Conservation (phyloP, 495 filamentous ascomycete species). For the Tetracladium marchalianum region DNA sequence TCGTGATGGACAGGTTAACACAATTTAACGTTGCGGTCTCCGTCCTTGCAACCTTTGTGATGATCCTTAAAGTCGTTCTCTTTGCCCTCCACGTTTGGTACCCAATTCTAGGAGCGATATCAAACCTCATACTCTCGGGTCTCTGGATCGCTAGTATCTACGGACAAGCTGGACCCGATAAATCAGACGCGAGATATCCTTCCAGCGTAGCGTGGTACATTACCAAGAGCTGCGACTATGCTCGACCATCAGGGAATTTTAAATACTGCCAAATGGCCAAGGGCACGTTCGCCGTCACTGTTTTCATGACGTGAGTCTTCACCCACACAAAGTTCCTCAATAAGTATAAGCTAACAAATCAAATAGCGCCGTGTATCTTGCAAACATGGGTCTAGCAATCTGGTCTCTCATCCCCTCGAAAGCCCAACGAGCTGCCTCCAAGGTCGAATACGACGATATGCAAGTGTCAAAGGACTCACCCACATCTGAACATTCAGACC, state of each 20-base stretch:
- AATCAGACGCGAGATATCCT: slow-evolving; percentile 59
- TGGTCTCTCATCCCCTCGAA: slow-evolving; percentile 53
- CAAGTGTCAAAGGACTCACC: slow-evolving; percentile 24
- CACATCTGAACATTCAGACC: slow-evolving; percentile 16
- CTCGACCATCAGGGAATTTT: slow-evolving; percentile 39
- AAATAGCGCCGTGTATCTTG: slow-evolving; percentile 42
- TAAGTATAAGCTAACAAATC: slow-evolving; percentile 7
- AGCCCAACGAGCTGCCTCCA: slow-evolving; percentile 17
- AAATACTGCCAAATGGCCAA: slow-evolving; percentile 71
- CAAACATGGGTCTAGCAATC: slow-evolving; percentile 44
- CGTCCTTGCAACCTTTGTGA: slow-evolving; percentile 61
- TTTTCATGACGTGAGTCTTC: slow-evolving; percentile 58
- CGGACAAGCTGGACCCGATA: slow-evolving; percentile 72
- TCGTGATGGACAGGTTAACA: slow-evolving; percentile 47
- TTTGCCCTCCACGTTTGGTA: slow-evolving; percentile 64
- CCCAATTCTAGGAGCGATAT: slow-evolving; percentile 52
- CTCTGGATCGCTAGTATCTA: slow-evolving; percentile 60
- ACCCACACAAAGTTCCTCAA: not conserved
- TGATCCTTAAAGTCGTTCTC: slow-evolving; percentile 54
- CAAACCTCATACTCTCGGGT: slow-evolving; percentile 47
- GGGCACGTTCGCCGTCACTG: slow-evolving; percentile 57
- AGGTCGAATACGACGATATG: slow-evolving; percentile 26
- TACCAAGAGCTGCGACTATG: slow-evolving; percentile 62
- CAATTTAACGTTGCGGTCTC: slow-evolving; percentile 76
- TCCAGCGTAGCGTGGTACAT: slow-evolving; percentile 77